Conservation (phyloP, 768 basidiomycete species). For the Phlegmacium glaucopus region DNA sequence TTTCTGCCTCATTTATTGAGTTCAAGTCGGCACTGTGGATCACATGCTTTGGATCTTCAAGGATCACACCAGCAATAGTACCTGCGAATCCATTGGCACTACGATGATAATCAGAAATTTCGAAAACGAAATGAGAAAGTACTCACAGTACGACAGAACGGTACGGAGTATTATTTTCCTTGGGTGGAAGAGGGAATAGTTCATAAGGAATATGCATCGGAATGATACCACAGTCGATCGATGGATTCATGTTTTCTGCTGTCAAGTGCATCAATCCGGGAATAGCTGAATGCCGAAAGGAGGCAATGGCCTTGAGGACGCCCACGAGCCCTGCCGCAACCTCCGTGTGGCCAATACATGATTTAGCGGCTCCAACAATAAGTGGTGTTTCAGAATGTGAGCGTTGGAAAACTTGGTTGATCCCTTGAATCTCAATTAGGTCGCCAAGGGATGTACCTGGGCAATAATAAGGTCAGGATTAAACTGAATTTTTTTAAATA, state of each 20-base stretch:
- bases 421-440: slow-evolving; percentile 28
- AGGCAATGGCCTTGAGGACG: slow-evolving; percentile 19
- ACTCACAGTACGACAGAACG: slow-evolving; percentile 25
- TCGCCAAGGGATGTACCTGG: slow-evolving; percentile 30
- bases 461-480: not conserved
- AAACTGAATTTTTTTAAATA: not conserved
- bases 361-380: slow-evolving; percentile 25
- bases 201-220: slow-evolving; percentile 21
- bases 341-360: slow-evolving; percentile 28
- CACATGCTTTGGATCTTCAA: slow-evolving; percentile 12
- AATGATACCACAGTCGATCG: slow-evolving; percentile 19
- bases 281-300: slow-evolving; percentile 16
- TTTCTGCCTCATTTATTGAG: no score
- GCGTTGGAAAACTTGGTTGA: slow-evolving; percentile 22
- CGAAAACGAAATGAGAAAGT: not conserved
- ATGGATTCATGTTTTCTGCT: slow-evolving; percentile 20
- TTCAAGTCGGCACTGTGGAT: no score
- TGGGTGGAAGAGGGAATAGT: slow-evolving; percentile 6
- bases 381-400: slow-evolving; percentile 20
- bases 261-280: slow-evolving; percentile 23
- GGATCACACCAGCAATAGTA: slow-evolving; percentile 23
- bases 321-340: slow-evolving; percentile 23
- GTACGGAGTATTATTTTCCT: slow-evolving; percentile 4
- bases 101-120: not conserved
- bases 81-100: slow-evolving; percentile 32